Base-by-base conservation (phyloP, 2,329 filamentous ascomycete species). In the Thielaviopsis populi region DNA sequence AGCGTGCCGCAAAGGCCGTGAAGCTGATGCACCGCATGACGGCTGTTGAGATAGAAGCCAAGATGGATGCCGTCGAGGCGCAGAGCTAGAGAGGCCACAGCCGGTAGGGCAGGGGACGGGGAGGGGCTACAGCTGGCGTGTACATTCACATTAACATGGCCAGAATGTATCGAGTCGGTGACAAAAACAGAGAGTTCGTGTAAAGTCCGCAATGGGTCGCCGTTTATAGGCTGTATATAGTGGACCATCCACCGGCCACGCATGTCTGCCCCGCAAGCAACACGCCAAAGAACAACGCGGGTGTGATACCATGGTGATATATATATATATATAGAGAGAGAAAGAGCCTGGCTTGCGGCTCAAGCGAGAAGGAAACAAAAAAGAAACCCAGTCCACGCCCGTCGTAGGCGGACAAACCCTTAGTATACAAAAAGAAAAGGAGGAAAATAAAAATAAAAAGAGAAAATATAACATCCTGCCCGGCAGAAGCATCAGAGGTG, bases 1-100 rank as follows among this genome's bases (percentile, higher is more conserved):
- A 77, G 63, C 80, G 79, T 2, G 81, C 81, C 1, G 78, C 79
- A 5, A 76, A 82, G 67, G 84, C 86, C 1, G 74, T 81, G 64
- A 91, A 90, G 72, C 76, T 91, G 59, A 91, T 91, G 87, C 88
- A 91, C 72, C 80, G 86, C 19, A 89, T 91, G 73, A 85, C 81
- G 0, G 75, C 80, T 30, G 80, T 83, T 3, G 80, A 91, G 65
- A 81, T 92, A 1, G 76, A 82, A 66, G 78, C 77, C 19, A 81
- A 85, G 71, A 89, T 91, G 86, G 82, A 90, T 69, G 74, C 79
- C 43, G 80, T 79, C 13, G 78, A 80, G 67, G 40, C 40, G n/a
- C 68, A 70, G 33, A 1, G 22, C 10, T 50, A 8, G 33, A 50
- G 22, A 17, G 59, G 19, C 42, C 7, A 46, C 17, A 46, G 19